These are phyloP conservation scores for Podila verticillata DNA, from an alignment of 192 early-diverging fungal species.

Conservation along the genomic window DNA sequence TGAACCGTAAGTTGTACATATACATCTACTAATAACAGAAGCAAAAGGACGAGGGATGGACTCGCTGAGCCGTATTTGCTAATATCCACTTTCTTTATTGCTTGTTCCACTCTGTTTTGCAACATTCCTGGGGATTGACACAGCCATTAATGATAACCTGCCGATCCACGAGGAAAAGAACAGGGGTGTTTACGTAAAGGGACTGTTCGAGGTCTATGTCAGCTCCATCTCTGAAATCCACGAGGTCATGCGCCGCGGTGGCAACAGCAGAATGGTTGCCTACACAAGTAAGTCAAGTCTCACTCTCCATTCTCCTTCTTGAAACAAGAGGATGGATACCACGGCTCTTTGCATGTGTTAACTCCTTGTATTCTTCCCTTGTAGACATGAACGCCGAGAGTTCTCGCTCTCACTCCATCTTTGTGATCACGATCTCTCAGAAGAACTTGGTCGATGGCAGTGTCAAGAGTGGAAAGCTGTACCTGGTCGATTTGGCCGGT, in stretches of 20 bases:
- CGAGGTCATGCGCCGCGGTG: conserved; percentile 96
- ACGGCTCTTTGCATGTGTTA: too few relatives aligned
- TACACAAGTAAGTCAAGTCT: conserved; percentile 86
- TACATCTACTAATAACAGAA: background rate
- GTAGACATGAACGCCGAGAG: conserved; percentile 98
- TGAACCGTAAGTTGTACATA: conserved; percentile 81
- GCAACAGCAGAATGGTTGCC: conserved; percentile 86
- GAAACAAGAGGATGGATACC: background rate
- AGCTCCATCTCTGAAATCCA: conserved; percentile 95
- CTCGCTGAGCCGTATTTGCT: too few relatives aligned
- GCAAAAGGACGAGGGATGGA: background rate
- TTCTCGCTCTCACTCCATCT: conserved; percentile 98
- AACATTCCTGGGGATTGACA: conserved; percentile 5
- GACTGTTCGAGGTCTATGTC: conserved; percentile 96
- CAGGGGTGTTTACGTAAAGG: conserved; percentile 98
- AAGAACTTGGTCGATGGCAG: conserved; percentile 93
- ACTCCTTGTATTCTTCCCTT: background rate
- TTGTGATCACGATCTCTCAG: conserved; percentile 94
- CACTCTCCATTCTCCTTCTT: background rate
- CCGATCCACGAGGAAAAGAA: conserved; percentile 98
- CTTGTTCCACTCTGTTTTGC: background rate
- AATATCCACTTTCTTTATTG: background rate
- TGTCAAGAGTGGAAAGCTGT: conserved; percentile 91
- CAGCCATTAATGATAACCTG: conserved; percentile 87
- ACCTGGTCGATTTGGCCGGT: conserved; percentile 98